Evolutionary conservation across 2,329 filamentous ascomycete species (phyloP), one percentile per base, ranked within the genome.

Genomic region (Aspergillus persii): DNA sequence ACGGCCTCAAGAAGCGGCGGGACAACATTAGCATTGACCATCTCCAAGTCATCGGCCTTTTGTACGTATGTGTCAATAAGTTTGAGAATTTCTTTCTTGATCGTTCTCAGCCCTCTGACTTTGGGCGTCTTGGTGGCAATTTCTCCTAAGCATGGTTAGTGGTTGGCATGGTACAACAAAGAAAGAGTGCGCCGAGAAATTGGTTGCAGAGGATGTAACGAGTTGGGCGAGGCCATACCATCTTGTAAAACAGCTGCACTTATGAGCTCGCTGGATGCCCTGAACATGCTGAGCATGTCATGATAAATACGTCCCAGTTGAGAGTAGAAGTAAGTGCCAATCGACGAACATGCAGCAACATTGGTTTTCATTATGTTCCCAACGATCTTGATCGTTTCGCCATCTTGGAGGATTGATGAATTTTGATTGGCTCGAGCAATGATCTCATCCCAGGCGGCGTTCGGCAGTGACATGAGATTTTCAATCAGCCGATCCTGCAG

Each of bases 311-410:
- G 89, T 46, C 94, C 95, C 68, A 99, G 96, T 74, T 99, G 95
- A 11, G 95, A 94, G 72, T 96, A 97, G 77, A 99, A 99, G 79
- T 98, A 99, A 54, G 91, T 88, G 36, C 96, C 95, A 59, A 99
- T 95, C 0, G 95, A 98, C 39, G 91, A 91, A 76, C 95, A 99
- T 39, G 95, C 95, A n/a, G 96, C 94, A 4, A 99, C 95, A 69
- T 99, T 99, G 0, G 95, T 99, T 85, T 99, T 99, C 95, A 99
- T 99, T 74, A 99, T 97, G 78, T 99, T 99, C 66, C 95, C 95
- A 63, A 99, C 93, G 66, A 99, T 89, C 81, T 99, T 99, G 80
- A 99, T 98, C 0, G 93, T 96, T 68, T 99, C 93, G 9, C 88
- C 83, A 71, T 98, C 92, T 75, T 98, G 92, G 11, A 99, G 83